These are phyloP conservation scores for Dendrobium officinale DNA, from an alignment of 106 monocot genomes.

Conservation along the genomic window DNA sequence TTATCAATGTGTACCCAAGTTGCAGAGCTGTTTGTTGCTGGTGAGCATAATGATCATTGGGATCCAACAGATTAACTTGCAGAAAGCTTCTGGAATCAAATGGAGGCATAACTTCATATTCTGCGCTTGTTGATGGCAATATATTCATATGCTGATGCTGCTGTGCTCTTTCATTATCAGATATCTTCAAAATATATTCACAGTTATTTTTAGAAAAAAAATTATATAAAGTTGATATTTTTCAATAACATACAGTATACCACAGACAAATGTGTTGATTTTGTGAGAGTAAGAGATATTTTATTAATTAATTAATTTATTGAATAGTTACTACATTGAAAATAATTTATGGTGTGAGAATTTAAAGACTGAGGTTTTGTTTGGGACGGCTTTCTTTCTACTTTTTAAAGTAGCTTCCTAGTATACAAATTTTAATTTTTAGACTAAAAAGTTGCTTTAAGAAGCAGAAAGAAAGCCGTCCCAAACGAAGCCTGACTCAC, in stretches of 20 bases:
- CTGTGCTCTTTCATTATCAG: constrained; percentile 42
- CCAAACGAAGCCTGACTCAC: no score
- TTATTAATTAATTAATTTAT: no score
- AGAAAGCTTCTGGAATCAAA: constrained; percentile 36
- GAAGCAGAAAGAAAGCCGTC: no score
- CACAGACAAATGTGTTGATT: no score
- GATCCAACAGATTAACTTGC: constrained; percentile 24
- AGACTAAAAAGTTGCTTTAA: no score
- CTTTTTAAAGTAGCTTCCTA: no score
- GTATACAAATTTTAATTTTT: no score
- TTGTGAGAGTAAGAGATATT: no score
- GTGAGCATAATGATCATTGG: constrained; percentile 26
- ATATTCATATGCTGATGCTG: constrained; percentile 25
- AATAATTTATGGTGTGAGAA: neutral
- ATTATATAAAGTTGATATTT: no score
- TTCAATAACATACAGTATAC: no score
- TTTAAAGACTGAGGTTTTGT: neutral
- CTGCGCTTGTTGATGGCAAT: constrained; percentile 16
- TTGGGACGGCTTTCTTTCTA: no score
- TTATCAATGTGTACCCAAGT: constrained; percentile 14
- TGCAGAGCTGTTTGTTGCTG: constrained; percentile 35
- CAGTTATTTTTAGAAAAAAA: neutral
- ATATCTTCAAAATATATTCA: constrained; percentile 15
- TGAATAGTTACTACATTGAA: no score
- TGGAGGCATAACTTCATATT: constrained; percentile 32